phyloP scores from a whole-genome alignment of 2,329 filamentous ascomycete genomes.

The Aureobasidium mangrovei region DNA sequence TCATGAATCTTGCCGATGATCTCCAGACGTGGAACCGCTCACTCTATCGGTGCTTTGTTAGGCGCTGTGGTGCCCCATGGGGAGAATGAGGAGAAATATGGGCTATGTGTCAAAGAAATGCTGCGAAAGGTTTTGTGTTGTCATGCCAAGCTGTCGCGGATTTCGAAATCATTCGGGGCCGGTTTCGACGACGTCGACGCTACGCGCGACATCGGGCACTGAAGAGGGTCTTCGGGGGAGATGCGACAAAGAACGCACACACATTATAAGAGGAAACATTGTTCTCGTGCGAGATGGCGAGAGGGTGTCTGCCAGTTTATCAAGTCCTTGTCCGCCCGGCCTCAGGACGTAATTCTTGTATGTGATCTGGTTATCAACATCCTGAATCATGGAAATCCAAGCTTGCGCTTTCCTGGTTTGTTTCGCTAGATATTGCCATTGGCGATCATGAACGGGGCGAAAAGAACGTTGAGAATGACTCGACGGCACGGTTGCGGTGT shows the following conservation, averaged over 20 bases:
- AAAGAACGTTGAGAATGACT: neutral
- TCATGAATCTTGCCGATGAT: neutral
- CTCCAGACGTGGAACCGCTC: neutral
- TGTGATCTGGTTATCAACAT: too few relatives aligned
- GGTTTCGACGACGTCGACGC: neutral
- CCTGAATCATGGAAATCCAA: too few relatives aligned
- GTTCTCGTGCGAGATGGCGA: too few relatives aligned
- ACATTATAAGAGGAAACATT: too few relatives aligned
- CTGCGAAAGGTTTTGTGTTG: conserved; percentile 1
- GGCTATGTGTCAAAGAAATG: conserved; percentile 7
- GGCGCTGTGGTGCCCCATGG: conserved; percentile 5
- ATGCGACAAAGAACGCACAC: too few relatives aligned
- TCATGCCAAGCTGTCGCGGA: neutral
- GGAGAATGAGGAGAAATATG: conserved; percentile 4
- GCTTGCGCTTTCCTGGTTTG: neutral
- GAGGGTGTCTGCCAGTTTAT: too few relatives aligned
- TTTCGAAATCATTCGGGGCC: neutral
- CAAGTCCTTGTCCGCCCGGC: too few relatives aligned
- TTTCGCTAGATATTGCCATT: conserved; percentile 7
- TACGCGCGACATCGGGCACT: neutral
- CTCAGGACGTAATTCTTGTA: too few relatives aligned
- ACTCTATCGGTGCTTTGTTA: neutral
- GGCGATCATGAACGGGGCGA: neutral
- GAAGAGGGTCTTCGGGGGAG: too few relatives aligned
- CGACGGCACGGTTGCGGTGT: neutral